phyloP scores from a whole-genome alignment of 805 yeast genomes.

The Metschnikowia peoriensis region DNA sequence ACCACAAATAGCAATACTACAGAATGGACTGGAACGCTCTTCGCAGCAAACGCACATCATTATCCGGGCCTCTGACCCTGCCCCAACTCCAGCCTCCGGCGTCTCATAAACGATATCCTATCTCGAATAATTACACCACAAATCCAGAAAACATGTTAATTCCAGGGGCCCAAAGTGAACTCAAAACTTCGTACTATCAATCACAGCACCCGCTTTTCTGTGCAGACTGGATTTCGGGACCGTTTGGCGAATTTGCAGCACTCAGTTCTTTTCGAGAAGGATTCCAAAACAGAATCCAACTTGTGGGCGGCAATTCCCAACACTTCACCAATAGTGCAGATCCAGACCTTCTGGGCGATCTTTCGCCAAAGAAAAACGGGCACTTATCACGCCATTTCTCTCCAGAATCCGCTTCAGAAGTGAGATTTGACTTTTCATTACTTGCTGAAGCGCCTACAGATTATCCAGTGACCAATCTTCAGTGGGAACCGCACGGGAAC shows the following conservation, averaged over 20 bases:
- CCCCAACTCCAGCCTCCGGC: constrained; percentile 8
- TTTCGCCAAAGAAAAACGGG: constrained; percentile 2
- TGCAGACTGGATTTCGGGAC: constrained; percentile 32
- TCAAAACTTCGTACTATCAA: constrained; percentile 10
- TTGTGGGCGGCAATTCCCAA: constrained; percentile 31
- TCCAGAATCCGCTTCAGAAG: neutral
- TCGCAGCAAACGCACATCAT: constrained; percentile 17
- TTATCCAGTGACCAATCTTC: constrained; percentile 68
- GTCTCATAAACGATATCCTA: constrained; percentile 7
- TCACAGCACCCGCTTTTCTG: constrained; percentile 34
- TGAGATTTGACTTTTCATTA: constrained; percentile 39
- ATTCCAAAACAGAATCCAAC: constrained; percentile 60
- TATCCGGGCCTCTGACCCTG: constrained; percentile 8
- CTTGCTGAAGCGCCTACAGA: constrained; percentile 54
- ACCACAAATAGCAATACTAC: too few relatives aligned
- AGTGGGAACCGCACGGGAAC: constrained; percentile 62
- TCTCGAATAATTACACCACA: constrained; percentile 1
- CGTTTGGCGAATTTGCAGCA: constrained; percentile 51
- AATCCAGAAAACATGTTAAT: neutral
- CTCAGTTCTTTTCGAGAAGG: constrained; percentile 83
- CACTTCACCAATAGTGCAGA: too few relatives aligned
- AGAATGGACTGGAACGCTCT: constrained; percentile 20
- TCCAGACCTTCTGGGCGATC: neutral
- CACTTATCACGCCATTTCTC: neutral
- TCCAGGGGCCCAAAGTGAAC: neutral